A percentile compares a stretch with the other conserved stretches of the same genome.
Conservation (phyloP, 805 yeast genomes). For the Candida boleticola region DNA sequence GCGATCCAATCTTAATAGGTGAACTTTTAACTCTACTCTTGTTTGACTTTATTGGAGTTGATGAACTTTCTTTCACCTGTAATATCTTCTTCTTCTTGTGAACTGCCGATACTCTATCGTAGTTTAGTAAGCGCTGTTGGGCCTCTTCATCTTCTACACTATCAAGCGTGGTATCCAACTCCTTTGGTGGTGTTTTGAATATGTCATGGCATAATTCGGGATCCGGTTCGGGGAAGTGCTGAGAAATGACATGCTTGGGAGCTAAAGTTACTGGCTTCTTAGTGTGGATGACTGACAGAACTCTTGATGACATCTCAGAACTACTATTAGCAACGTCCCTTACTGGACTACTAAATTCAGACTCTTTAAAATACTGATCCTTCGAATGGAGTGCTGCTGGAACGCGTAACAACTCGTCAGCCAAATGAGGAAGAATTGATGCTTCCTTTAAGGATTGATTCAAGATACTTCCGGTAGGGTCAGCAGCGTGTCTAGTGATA, state of each 20-base stretch:
- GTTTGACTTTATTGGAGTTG: conserved; percentile 2
- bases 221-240: conserved; percentile 34
- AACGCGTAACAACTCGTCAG: conserved; percentile 30
- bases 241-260: conserved; percentile 4
- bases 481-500: not conserved
- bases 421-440: conserved; percentile 33
- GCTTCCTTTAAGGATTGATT: conserved; percentile 4
- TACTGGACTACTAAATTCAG: conserved; percentile 12
- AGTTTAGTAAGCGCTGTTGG: conserved; percentile 1
- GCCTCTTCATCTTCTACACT: not conserved
- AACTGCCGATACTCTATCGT: conserved; percentile 3
- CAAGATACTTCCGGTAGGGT: not conserved
- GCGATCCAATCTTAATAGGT: conserved; percentile 41
- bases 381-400: conserved; percentile 28
- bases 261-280: conserved; percentile 3
- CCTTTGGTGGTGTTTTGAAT: conserved; percentile 29
- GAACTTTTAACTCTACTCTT: conserved; percentile 6
- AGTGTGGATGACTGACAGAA: conserved; percentile 11
- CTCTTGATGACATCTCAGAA: conserved; percentile 1
- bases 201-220: conserved; percentile 23
- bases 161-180: not conserved
- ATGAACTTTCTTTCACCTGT: conserved; percentile 7
- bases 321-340: not conserved
- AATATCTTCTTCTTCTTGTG: not conserved
- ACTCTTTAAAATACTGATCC: conserved; percentile 30